Evolutionary conservation across 2,329 filamentous ascomycete genomes (phyloP).

Genomic region (Venturia effusa): DNA sequence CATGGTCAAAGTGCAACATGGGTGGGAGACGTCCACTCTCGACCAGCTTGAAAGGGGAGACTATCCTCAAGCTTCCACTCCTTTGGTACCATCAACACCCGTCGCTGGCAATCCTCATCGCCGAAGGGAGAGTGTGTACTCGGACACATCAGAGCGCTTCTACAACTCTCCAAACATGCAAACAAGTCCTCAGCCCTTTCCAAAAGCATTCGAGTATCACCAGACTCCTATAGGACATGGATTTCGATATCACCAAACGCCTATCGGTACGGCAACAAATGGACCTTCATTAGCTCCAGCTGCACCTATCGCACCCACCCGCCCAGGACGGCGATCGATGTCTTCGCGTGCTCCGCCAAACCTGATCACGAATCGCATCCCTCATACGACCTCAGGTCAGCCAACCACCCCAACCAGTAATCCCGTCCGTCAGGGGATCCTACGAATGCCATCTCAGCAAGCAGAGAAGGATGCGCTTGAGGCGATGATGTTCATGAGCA

Average conservation of each 20-base stretch:
- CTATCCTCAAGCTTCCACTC: neutral
- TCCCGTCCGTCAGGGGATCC: conserved; percentile 33
- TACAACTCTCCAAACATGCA: conserved; percentile 3
- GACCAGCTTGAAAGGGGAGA: conserved; percentile 54
- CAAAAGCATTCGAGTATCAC: neutral
- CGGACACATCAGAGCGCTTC: conserved; percentile 8
- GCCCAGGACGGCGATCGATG: conserved; percentile 24
- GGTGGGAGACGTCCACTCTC: conserved; percentile 70
- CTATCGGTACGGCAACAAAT: conserved; percentile 19
- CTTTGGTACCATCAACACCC: neutral
- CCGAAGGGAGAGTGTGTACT: conserved; percentile 5
- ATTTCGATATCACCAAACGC: conserved; percentile 12
- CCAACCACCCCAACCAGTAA: conserved; percentile 17
- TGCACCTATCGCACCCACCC: conserved; percentile 22
- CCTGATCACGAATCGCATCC: conserved; percentile 24
- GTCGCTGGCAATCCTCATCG: neutral
- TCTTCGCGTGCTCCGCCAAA: conserved; percentile 23
- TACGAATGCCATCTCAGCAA: conserved; percentile 60
- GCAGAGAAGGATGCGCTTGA: conserved; percentile 73
- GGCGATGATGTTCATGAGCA: conserved; percentile 71
- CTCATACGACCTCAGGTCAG: conserved; percentile 15
- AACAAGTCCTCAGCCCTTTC: neutral
- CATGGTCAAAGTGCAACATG: conserved; percentile 77
- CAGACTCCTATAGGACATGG: neutral
- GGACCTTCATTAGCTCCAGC: conserved; percentile 23